These are phyloP conservation scores for Osmanthus fragrans DNA, from an alignment of 257 asterid species.

Conservation along the genomic window DNA sequence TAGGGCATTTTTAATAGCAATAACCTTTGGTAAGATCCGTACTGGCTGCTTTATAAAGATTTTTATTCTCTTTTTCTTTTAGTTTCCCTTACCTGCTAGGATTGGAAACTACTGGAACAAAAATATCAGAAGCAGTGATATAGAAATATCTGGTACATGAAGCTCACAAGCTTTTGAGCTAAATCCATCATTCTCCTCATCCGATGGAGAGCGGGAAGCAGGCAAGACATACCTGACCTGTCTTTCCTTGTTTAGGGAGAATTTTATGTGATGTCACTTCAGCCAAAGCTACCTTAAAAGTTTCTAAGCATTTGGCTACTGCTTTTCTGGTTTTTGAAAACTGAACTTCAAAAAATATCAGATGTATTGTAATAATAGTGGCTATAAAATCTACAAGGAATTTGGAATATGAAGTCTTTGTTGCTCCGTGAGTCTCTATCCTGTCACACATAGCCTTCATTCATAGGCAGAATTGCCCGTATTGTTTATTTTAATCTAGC, in stretches of 20 bases:
- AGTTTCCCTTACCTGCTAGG: neutral
- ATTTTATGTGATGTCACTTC: constrained; percentile 7
- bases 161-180: neutral
- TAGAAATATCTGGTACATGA: neutral
- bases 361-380: constrained; percentile 14
- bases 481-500: neutral
- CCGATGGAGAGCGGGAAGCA: neutral
- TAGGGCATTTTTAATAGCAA: constrained; percentile 19
- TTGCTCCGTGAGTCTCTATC: neutral
- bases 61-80: constrained; percentile 16
- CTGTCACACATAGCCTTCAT: neutral
- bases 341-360: constrained; percentile 16
- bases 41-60: constrained; percentile 35
- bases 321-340: constrained; percentile 16
- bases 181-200: neutral
- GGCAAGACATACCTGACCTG: neutral
- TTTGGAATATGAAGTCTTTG: neutral
- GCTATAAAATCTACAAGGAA: neutral
- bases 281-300: constrained; percentile 22
- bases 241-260: constrained; percentile 28
- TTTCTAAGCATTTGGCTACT: constrained; percentile 26
- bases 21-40: constrained; percentile 17
- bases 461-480: neutral
- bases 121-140: neutral
- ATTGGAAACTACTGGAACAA: neutral